Conservation (phyloP, 1,284 basidiomycete species). For the Ceratobasidium sp. region DNA sequence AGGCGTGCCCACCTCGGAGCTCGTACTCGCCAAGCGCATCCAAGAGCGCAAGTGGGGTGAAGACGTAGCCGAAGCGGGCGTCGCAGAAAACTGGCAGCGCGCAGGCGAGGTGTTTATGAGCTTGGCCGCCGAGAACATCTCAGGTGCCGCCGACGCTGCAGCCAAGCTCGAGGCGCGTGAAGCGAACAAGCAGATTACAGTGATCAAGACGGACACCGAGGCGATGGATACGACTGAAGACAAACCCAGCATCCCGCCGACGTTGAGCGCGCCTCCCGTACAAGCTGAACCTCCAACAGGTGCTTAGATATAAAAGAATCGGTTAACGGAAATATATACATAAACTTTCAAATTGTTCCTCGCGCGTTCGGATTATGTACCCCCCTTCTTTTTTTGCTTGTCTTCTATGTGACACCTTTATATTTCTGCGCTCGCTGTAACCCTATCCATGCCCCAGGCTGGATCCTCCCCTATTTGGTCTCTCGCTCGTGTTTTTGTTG, state of each 20-base stretch:
- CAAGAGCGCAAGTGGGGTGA: constrained; percentile 40
- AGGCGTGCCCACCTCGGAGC: constrained; percentile 26
- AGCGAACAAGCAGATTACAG: background rate
- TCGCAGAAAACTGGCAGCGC: constrained; percentile 39
- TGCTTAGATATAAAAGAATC: constrained; percentile 5
- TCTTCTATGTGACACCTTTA: background rate
- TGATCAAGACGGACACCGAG: constrained; percentile 2
- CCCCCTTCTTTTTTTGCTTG: background rate
- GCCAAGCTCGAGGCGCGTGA: constrained; percentile 35
- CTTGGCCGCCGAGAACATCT: constrained; percentile 23
- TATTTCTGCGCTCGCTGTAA: background rate
- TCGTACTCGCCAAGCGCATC: constrained; percentile 34
- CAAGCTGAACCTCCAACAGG: constrained; percentile 25
- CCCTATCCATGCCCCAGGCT: constrained; percentile 10
- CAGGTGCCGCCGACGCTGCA: constrained; percentile 36
- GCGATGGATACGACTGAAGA: constrained; percentile 1
- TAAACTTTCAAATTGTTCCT: background rate
- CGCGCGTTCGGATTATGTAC: background rate
- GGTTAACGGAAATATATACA: background rate
- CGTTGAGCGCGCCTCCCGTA: constrained; percentile 16
- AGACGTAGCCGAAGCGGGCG: constrained; percentile 33
- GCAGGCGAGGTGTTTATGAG: constrained; percentile 36
- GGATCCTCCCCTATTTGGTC: constrained; percentile 22
- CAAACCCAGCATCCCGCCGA: constrained; percentile 8
- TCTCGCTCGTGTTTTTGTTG: background rate